These are phyloP conservation scores for Sungouiozyma ichnusensis DNA, from an alignment of 805 yeast genomes.

Conservation along the genomic window DNA sequence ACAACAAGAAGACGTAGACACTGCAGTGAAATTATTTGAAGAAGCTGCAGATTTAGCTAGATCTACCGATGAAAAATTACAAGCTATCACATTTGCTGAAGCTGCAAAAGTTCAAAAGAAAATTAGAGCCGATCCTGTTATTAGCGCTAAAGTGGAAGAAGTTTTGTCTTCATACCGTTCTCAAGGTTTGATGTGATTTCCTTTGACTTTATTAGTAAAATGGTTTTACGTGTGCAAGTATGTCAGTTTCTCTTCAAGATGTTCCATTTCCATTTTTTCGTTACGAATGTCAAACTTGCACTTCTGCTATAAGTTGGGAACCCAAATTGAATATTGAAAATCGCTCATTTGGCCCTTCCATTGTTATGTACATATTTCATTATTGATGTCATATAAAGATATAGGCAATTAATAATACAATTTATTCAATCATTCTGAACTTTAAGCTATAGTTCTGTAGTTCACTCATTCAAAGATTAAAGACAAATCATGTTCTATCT, in stretches of 20 bases:
- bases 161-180: slow-evolving; percentile 35
- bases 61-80: slow-evolving; percentile 75
- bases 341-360: no score
- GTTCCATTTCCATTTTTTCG: no score
- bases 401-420: not conserved
- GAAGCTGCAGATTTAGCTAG: slow-evolving; percentile 76
- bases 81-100: slow-evolving; percentile 84
- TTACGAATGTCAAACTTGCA: not conserved
- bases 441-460: no score
- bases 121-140: slow-evolving; percentile 57
- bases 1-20: slow-evolving; percentile 72
- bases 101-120: slow-evolving; percentile 85
- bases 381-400: not conserved
- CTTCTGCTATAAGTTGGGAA: not conserved
- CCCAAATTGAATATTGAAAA: no score
- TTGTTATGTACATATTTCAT: not conserved
- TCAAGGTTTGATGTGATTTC: slow-evolving; percentile 21
- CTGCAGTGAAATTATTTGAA: slow-evolving; percentile 74
- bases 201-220: not conserved
- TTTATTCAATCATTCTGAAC: not conserved
- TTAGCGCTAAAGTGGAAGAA: slow-evolving; percentile 53
- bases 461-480: slow-evolving; percentile 16
- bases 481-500: slow-evolving; percentile 22
- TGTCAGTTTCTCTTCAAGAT: not conserved
- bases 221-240: not conserved